Conservation (phyloP, 805 yeast species). For the Kuraishia borneana region DNA sequence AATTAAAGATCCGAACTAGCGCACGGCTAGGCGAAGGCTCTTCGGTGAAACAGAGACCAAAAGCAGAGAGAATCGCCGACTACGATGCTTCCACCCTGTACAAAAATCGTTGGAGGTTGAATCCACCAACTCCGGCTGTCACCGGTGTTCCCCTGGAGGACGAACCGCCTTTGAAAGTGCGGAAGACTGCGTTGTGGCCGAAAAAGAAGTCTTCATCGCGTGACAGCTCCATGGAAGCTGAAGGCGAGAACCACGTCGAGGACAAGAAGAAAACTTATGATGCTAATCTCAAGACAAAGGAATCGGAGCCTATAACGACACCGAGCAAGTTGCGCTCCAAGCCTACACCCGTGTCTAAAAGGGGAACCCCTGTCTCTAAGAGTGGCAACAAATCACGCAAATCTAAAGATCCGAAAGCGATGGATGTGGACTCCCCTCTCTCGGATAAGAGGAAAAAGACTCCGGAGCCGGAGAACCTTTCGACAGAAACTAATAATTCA, state of each 20-base stretch:
- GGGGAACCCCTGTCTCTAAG: conserved; percentile 9
- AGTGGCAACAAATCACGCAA: conserved; percentile 5
- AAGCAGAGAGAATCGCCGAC: background rate
- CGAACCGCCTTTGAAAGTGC: conserved; percentile 51
- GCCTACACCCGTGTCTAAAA: conserved; percentile 5
- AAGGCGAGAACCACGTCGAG: conserved; percentile 5
- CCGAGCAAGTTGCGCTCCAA: conserved; percentile 17
- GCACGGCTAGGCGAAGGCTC: too few relatives aligned
- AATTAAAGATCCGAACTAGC: too few relatives aligned
- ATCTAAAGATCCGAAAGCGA: conserved; percentile 5
- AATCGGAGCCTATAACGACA: conserved; percentile 21
- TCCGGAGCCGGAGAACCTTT: background rate
- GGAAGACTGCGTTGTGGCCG: conserved; percentile 46
- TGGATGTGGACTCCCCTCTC: too few relatives aligned
- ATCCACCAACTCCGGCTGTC: conserved; percentile 43
- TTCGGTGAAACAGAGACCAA: background rate
- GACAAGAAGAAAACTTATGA: conserved; percentile 9
- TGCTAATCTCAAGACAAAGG: conserved; percentile 18
- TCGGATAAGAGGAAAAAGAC: conserved; percentile 4
- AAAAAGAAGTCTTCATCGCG: conserved; percentile 14
- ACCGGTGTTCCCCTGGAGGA: conserved; percentile 68
- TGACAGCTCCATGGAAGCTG: conserved; percentile 6
- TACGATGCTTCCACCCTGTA: background rate
- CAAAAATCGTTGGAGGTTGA: conserved; percentile 13
- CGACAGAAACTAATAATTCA: too few relatives aligned